Evolutionary conservation across 164 flowering plant genomes (phyloP), one percentile per base, ranked within the genome.

Genomic region (Berberis thunbergii): DNA sequence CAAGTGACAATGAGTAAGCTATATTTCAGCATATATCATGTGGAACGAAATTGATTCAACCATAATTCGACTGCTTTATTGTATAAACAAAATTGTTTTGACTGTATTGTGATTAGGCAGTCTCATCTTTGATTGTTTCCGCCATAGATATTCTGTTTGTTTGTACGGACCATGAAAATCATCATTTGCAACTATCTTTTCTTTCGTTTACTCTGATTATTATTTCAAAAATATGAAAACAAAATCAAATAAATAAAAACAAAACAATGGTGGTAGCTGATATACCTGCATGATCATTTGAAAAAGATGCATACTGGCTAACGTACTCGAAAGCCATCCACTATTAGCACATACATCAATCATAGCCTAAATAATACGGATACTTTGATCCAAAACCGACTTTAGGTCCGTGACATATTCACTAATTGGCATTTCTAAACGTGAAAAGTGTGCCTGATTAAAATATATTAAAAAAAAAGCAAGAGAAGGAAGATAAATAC

Each of bases 231-330:
- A 26, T 26, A 26, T 26, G 26, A 26, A 26, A 26, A 26, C 26
- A 26, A 26, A 26, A 26, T 26, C 26, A 0, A 26, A 26, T 0
- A 26, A 26, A 26, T 26, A 26, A 26, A 26, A 26, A 26, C 26
- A 26, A 26, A 26, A 26, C 26, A 26, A 26, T 26, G 26, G 2
- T 5, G 11, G 1, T 49, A 55, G 45, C 26, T 63, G 26, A 8
- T 42, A 41, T 83, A 92, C 99, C 99, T 94, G 99, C 93, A 91
- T 87, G 79, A 91, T 80, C 99, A 94, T 94, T 76, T 94, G 99
- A 76, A 94, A 60, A 64, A 94, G 90, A 81, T 77, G 93, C 99
- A 94, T 94, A 73, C 99, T 91, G 50, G 91, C 81, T 45, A 91
- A 58, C 60, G 97, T 71, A 73, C 96, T 89, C 60, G 93, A 80